Percentiles rank a stretch among this genome's conserved stretches.
These are phyloP conservation scores for Metarhizium robertsii DNA, from an alignment of 2,329 filamentous ascomycete genomes.

Conservation along the genomic window DNA sequence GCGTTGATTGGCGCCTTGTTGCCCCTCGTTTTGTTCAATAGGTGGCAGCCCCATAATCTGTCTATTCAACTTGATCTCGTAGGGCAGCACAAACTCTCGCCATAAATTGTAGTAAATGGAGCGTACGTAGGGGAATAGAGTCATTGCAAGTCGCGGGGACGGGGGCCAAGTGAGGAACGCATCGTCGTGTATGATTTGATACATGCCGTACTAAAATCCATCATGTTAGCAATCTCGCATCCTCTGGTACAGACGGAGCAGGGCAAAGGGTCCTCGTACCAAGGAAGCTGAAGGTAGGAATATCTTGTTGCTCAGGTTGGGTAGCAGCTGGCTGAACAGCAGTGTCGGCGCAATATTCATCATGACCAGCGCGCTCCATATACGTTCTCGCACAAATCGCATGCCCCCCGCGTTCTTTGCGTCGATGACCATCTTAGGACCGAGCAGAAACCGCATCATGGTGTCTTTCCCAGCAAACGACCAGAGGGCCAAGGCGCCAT, in stretches of 20 bases:
- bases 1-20: conserved; percentile 12
- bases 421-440: conserved; percentile 20
- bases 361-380: conserved; percentile 26
- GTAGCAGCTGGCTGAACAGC: conserved; percentile 33
- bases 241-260: not conserved
- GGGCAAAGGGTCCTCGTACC: conserved; percentile 19
- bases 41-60: conserved; percentile 32
- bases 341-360: conserved; percentile 37
- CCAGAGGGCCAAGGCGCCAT: conserved; percentile 40
- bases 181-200: conserved; percentile 34
- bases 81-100: conserved; percentile 32
- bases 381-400: conserved; percentile 17
- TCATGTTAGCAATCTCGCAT: conserved; percentile 3
- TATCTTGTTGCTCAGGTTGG: conserved; percentile 31
- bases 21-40: conserved; percentile 11
- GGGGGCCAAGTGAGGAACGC: conserved; percentile 44
- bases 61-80: conserved; percentile 40
- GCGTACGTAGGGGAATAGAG: conserved; percentile 37
- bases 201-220: conserved; percentile 34
- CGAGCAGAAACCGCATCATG: conserved; percentile 31
- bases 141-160: conserved; percentile 40
- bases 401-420: conserved; percentile 14
- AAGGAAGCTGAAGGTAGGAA: conserved; percentile 32
- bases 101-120: conserved; percentile 37
- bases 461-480: conserved; percentile 42